Evolutionary conservation across 495 filamentous ascomycete genomes (phyloP), one percentile per base, ranked within the genome.

Genomic region (Cercophora scortea): DNA sequence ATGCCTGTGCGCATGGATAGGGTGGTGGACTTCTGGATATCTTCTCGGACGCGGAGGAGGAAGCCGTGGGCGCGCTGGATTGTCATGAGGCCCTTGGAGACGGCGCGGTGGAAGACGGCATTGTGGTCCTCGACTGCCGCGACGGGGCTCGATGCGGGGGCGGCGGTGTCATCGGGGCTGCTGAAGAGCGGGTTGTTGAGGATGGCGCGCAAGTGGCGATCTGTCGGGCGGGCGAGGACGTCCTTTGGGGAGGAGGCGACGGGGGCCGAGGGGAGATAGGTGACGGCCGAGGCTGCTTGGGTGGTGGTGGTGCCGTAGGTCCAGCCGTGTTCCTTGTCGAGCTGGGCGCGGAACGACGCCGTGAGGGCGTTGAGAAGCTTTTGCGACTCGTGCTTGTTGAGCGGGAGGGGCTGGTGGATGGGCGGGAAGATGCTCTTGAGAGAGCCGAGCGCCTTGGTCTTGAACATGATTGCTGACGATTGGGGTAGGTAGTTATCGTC

Each of bases 311-410:
- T 44, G 17, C 57, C 54, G 36, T 60, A 47, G 13, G 65, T 55
- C 54, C 60, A 64, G 38, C 79, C 79, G 61, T 89, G 79, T 57
- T 86, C 79, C 38, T 66, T 71, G 61, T 91, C 86, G 34, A 94
- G 75, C 35, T 87, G 83, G 38, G 77, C 70, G 50, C 84, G 81
- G 67, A 94, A 94, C n/a, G 87, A 90, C 5, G 75, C 71, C 15
- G 85, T 90, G 53, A 94, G 78, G 49, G 79, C 73, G 25, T 78
- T 72, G 50, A 90, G 81, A 2, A 94, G 74, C 54, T 82, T 78
- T 56, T 83, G 73, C 32, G 85, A 84, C 55, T 90, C 81, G 58
- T 76, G 79, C 7, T 71, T 71, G 45, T 71, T 80, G 17, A 89
- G 71, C 3, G 86, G 84, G 3, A 88, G 73, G 16, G 86, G 86